Percentiles rank a stretch among this genome's conserved stretches.
Conservation (phyloP, 208 protist species). For the Leishmania amazonensis region DNA sequence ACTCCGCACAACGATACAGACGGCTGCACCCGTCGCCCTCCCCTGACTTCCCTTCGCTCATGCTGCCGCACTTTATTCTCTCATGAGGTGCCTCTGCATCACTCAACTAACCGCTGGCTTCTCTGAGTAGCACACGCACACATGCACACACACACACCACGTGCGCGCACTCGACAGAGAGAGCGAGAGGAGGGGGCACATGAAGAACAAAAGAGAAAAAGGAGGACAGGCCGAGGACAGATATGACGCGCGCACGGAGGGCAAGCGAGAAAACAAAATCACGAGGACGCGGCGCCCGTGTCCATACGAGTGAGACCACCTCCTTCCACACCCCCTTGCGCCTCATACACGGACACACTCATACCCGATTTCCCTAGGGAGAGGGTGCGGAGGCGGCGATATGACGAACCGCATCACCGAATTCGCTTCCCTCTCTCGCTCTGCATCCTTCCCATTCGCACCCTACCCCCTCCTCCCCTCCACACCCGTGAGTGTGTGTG, state of each 20-base stretch:
- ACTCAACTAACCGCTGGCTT: background rate
- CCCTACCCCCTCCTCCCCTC: no score
- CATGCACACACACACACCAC: slow-evolving; percentile 1
- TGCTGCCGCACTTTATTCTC: background rate
- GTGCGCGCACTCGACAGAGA: background rate
- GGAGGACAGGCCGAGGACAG: background rate
- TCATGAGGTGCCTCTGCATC: background rate
- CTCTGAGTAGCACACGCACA: background rate
- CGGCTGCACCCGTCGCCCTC: background rate
- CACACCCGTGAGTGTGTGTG: no score
- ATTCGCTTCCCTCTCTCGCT: no score
- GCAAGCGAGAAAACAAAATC: no score
- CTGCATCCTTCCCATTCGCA: no score
- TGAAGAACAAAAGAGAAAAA: slow-evolving; percentile 5
- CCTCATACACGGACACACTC: background rate
- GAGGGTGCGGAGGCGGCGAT: background rate
- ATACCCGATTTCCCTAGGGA: background rate
- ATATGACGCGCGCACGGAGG: background rate
- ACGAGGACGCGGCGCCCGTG: no score
- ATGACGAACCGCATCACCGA: no score
- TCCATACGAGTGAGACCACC: no score
- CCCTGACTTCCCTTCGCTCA: background rate
- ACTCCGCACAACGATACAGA: background rate
- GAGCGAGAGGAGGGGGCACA: background rate
- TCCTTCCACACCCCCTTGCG: no score